Base-by-base conservation (phyloP, 371 early-diverging fungal species). In the Rhizopus delemar region DNA sequence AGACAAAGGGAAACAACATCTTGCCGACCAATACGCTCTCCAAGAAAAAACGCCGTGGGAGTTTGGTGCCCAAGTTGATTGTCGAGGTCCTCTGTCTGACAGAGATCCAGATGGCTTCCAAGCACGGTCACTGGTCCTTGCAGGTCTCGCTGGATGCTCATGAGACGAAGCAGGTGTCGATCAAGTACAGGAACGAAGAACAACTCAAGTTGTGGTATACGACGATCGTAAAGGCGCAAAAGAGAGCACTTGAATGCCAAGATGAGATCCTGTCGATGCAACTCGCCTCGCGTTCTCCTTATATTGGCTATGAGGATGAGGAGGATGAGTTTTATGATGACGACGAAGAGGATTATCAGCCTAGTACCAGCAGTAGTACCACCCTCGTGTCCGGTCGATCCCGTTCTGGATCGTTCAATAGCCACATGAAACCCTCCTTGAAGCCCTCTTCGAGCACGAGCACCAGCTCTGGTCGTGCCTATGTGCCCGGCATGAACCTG, bases 171-270 rank as follows among this genome's bases (percentile, higher is more conserved):
- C 83, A 87, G 46, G 90, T 98, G 63, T 86, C 88, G 36, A 70
- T 97, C 15, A 86, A 86, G 51, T 92, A 93, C 71, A 80, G 93
- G 22, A 92, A 93, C 57, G 91, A 90, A 60, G 98, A 98, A 60
- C 95, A 96, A 69, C 82, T 93, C 22, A 86, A 85, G 50, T 74
- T 90, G 56, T 98, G 99, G 98, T 86, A 89, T 69, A 69, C 72
- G 16, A 81, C 91, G 2, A 63, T 94, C 43, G 84, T 87, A 54
- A 78, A 80, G 54, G 72, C 86, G 34, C 75, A 46, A 41, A 56
- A 59, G 33, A 55, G 59, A 12, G 63, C 63, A 4, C 34, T 49
- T 28, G 52, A 50, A 51, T 72, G 64, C 8, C 71, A 73, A 3
- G 71, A 31, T 35, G 56, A 55, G 56, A 9, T 60, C 9, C 8